Percentiles rank a stretch among this genome's conserved stretches.
These are phyloP conservation scores for Phytopythium vexans DNA, from an alignment of 352 stramenopile species.

Conservation along the genomic window DNA sequence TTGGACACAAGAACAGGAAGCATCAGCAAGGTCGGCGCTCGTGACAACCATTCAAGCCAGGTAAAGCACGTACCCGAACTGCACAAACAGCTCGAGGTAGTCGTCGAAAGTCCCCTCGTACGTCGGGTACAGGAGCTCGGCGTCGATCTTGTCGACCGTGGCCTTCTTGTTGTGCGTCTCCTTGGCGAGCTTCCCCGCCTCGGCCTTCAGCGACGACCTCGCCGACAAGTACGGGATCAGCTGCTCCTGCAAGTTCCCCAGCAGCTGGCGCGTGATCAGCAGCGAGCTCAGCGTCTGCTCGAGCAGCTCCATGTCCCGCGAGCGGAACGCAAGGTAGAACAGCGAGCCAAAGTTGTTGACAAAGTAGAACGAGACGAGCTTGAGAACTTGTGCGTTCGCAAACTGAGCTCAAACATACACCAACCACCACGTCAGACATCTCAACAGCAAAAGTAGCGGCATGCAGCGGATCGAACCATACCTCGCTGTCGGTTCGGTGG, in stretches of 20 bases:
- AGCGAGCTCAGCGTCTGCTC: constrained; percentile 88
- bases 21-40: no score
- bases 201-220: constrained; percentile 73
- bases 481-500: constrained; percentile 87
- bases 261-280: constrained; percentile 78
- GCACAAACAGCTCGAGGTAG: constrained; percentile 93
- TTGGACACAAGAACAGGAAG: background rate
- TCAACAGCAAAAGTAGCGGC: constrained; percentile 7
- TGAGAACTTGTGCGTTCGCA: constrained; percentile 94
- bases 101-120: constrained; percentile 91
- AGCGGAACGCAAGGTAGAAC: constrained; percentile 95
- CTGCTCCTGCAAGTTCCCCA: constrained; percentile 78
- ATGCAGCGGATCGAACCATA: constrained; percentile 22
- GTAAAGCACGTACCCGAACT: constrained; percentile 80
- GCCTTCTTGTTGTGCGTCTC: constrained; percentile 46
- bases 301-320: constrained; percentile 83
- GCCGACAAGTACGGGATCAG: constrained; percentile 79
- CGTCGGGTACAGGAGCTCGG: constrained; percentile 73
- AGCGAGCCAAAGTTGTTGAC: constrained; percentile 96
- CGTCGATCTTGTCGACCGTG: constrained; percentile 67
- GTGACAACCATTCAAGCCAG: background rate
- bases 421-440: constrained; percentile 2
- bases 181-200: constrained; percentile 75
- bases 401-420: constrained; percentile 39
- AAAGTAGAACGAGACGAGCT: constrained; percentile 98